Conservation (phyloP, 139 green algal species). For the Coccomyxa sp. region DNA sequence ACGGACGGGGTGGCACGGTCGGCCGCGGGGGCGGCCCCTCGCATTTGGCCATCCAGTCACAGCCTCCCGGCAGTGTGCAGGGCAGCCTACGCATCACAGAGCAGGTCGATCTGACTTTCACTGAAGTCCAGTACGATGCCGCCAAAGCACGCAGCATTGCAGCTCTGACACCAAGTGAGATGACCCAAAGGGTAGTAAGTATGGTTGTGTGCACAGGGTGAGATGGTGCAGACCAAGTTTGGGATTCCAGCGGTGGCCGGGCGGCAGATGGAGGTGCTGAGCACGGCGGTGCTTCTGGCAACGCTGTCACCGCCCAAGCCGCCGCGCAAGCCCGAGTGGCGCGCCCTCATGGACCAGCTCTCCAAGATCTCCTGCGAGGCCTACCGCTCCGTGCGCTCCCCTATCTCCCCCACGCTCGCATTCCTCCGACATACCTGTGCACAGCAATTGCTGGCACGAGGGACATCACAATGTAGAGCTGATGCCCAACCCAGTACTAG, state of each 20-base stretch:
- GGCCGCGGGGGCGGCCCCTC: slow-evolving; percentile 91
- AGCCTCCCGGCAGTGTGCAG: slow-evolving; percentile 85
- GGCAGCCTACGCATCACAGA: slow-evolving; percentile 89
- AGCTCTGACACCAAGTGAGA: not conserved
- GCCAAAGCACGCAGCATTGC: not conserved
- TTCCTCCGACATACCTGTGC: not conserved
- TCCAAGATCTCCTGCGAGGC: slow-evolving; percentile 47
- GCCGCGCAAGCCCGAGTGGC: slow-evolving; percentile 52
- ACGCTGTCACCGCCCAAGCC: slow-evolving; percentile 59
- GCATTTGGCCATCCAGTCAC: slow-evolving; percentile 89
- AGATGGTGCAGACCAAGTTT: slow-evolving; percentile 95
- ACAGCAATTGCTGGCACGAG: not conserved
- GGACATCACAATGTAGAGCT: no score
- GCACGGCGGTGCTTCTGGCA: slow-evolving; percentile 72
- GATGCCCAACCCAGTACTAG: no score
- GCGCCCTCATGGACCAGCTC: slow-evolving; percentile 79
- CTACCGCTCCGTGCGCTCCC: slow-evolving; percentile 25
- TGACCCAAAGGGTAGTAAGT: not conserved
- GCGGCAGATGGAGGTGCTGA: slow-evolving; percentile 83
- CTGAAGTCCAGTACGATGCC: not conserved
- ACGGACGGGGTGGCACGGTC: slow-evolving; percentile 92
- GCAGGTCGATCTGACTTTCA: slow-evolving; percentile 43
- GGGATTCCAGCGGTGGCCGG: slow-evolving; percentile 79
- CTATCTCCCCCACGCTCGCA: not conserved
- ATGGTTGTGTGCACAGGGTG: slow-evolving; percentile 19